These are phyloP conservation scores for Trypanosoma theileri DNA, from an alignment of 208 protist species.

Conservation along the genomic window DNA sequence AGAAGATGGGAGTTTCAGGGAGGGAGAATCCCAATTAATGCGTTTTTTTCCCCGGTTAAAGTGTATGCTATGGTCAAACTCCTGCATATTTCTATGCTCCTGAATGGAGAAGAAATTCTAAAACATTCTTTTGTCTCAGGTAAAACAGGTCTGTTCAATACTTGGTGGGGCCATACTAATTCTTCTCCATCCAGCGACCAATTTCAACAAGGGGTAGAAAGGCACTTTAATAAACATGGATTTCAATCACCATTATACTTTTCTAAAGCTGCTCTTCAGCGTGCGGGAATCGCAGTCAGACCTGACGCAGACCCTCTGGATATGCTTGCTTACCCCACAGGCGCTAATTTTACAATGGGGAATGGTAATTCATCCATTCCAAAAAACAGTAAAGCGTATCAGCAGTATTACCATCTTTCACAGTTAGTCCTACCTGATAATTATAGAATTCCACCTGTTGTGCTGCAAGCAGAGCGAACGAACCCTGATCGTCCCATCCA, in stretches of 20 bases:
- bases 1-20: conserved; percentile 38
- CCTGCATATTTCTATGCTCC: conserved; percentile 76
- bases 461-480: conserved; percentile 43
- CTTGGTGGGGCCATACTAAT: not conserved
- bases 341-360: not conserved
- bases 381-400: not conserved
- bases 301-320: conserved; percentile 31
- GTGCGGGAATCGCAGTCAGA: conserved; percentile 29
- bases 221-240: conserved; percentile 35
- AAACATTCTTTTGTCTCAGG: conserved; percentile 41
- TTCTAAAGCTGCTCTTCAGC: conserved; percentile 19
- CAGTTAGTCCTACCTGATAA: conserved; percentile 52
- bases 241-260: conserved; percentile 60
- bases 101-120: conserved; percentile 44
- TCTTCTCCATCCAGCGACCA: not conserved
- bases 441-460: conserved; percentile 40
- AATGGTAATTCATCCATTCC: not conserved
- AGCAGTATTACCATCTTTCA: conserved; percentile 79
- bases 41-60: conserved; percentile 24
- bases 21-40: conserved; percentile 15
- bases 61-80: conserved; percentile 31
- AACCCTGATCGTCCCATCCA: conserved; percentile 49
- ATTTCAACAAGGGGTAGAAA: conserved; percentile 17
- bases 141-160: conserved; percentile 27
- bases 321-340: not conserved